Conservation (phyloP, 257 asterid species). For the Fraxinus quadrangulata region DNA sequence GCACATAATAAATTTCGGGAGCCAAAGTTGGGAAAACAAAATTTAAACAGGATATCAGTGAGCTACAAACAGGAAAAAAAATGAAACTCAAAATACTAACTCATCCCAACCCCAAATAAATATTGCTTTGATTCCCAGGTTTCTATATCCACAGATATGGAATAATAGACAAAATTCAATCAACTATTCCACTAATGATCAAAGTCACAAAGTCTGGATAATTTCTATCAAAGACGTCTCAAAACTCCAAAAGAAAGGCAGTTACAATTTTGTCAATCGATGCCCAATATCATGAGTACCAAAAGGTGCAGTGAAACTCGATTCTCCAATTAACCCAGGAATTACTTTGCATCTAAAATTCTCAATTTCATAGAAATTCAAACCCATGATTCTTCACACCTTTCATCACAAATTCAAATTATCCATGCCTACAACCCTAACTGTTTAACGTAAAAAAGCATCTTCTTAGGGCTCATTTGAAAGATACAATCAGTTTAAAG, state of each 20-base stretch:
- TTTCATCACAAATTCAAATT: conserved; percentile 17
- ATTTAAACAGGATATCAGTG: no score
- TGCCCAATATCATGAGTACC: conserved; percentile 12
- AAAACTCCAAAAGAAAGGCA: conserved; percentile 1
- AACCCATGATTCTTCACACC: conserved; percentile 19
- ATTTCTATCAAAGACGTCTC: background rate
- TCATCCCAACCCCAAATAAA: no score
- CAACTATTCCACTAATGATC: conserved; percentile 23
- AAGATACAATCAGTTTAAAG: no score
- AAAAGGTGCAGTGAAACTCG: conserved; percentile 21
- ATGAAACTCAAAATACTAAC: no score
- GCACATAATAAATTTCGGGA: no score
- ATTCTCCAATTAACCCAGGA: conserved; percentile 22
- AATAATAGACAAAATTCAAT: background rate
- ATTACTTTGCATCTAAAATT: conserved; percentile 1
- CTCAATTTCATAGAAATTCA: conserved; percentile 14
- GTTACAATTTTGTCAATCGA: conserved; percentile 3
- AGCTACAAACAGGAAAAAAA: no score
- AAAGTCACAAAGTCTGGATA: conserved; percentile 17
- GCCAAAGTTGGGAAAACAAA: no score
- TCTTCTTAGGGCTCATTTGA: background rate
- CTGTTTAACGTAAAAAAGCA: background rate
- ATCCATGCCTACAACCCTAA: conserved; percentile 8
- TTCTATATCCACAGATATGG: no score
- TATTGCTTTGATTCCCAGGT: no score